Evolutionary conservation across 176 grass and related monocot genomes (phyloP).

Genomic region (Bromus sterilis): DNA sequence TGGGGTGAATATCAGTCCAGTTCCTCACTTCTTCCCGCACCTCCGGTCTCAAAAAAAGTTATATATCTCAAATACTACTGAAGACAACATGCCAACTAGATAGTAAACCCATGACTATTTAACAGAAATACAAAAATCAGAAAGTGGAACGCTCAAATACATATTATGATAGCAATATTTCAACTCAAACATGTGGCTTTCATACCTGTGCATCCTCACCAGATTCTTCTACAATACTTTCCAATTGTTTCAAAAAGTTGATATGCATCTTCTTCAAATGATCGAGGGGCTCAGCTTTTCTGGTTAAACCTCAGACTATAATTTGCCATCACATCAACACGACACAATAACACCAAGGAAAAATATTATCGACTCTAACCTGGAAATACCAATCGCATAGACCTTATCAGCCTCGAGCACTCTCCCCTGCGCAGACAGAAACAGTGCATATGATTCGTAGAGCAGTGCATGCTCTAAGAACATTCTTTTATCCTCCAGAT

Average conservation of each 20-base stretch:
- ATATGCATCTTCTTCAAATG: conserved; percentile 58
- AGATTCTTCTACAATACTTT: conserved; percentile 32
- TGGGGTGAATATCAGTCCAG: background rate
- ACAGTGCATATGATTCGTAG: conserved; percentile 75
- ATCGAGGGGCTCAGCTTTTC: conserved; percentile 71
- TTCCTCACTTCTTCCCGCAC: background rate
- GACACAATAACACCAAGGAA: background rate
- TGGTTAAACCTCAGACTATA: conserved; percentile 21
- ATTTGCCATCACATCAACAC: conserved; percentile 10
- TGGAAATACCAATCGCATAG: conserved; percentile 50
- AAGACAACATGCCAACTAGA: background rate
- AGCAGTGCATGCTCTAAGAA: conserved; percentile 68
- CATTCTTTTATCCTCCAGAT: conserved; percentile 55
- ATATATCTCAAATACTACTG: background rate
- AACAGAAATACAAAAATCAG: background rate
- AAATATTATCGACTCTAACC: conserved; percentile 30
- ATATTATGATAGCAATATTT: background rate
- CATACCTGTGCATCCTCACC: conserved; percentile 50
- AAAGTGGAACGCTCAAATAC: background rate
- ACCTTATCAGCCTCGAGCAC: conserved; percentile 59
- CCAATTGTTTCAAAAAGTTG: conserved; percentile 41
- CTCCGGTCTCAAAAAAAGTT: background rate
- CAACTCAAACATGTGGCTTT: background rate
- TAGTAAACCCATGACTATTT: conserved; percentile 2
- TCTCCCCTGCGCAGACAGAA: conserved; percentile 40